A percentile compares a stretch with the other conserved stretches of the same genome.
Conservation (phyloP, 2,329 filamentous ascomycete genomes). For the Cryoendolithus antarcticus region DNA sequence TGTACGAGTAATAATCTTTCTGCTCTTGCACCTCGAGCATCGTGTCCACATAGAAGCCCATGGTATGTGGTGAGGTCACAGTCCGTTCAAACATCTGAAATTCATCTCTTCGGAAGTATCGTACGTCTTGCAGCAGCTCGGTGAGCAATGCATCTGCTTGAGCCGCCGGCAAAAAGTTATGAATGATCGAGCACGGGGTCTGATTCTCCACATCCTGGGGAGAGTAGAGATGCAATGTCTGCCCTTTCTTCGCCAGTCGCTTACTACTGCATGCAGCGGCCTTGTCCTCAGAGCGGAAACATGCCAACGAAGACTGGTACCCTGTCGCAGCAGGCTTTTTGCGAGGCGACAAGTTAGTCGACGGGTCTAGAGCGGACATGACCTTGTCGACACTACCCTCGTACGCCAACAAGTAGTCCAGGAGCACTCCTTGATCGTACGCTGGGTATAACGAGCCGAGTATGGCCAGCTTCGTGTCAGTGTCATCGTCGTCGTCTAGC, state of each 20-base stretch:
- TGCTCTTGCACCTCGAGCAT: slow-evolving; percentile 57
- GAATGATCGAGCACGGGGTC: slow-evolving; percentile 83
- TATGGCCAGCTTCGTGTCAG: slow-evolving; percentile 78
- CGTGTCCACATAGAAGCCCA: slow-evolving; percentile 69
- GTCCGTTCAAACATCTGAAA: slow-evolving; percentile 85
- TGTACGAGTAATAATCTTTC: slow-evolving; percentile 73
- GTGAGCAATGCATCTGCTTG: slow-evolving; percentile 61
- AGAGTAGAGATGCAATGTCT: slow-evolving; percentile 72
- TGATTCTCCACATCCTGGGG: slow-evolving; percentile 68
- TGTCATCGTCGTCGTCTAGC: slow-evolving; percentile 51
- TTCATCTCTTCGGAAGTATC: slow-evolving; percentile 55
- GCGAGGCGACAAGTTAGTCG: slow-evolving; percentile 16
- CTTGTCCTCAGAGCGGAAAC: slow-evolving; percentile 9
- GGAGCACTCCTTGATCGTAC: slow-evolving; percentile 51
- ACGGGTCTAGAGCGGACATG: slow-evolving; percentile 39
- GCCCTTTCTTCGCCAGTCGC: slow-evolving; percentile 59
- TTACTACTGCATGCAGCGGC: slow-evolving; percentile 5
- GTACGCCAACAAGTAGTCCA: slow-evolving; percentile 67
- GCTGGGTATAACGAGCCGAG: slow-evolving; percentile 64
- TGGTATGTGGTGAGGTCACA: slow-evolving; percentile 74
- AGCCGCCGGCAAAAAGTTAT: slow-evolving; percentile 68
- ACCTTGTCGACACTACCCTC: slow-evolving; percentile 64
- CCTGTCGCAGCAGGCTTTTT: slow-evolving; percentile 23
- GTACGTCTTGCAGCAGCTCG: slow-evolving; percentile 64
- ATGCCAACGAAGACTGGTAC: slow-evolving; percentile 31